Percentiles rank a stretch among this genome's conserved stretches.
These are phyloP conservation scores for Cryphonectria naterciae DNA, from an alignment of 2,329 filamentous ascomycete genomes.

Conservation along the genomic window DNA sequence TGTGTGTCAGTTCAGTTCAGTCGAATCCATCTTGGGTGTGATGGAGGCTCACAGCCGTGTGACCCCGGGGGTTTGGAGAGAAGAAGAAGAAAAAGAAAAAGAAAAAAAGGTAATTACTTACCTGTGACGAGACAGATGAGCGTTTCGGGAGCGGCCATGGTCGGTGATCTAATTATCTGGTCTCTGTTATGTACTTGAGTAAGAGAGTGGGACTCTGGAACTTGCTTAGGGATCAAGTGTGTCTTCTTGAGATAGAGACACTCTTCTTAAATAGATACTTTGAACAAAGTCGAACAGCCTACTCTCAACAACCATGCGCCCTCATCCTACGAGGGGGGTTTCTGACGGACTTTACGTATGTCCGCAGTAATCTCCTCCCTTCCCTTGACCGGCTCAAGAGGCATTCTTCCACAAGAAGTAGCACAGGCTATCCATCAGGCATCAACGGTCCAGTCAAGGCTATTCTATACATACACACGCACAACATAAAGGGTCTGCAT, in stretches of 20 bases:
- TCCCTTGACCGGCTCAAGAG: not conserved
- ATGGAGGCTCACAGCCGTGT: too few species aligned
- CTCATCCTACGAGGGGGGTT: not conserved
- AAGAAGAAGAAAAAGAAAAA: too few species aligned
- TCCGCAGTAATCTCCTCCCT: not conserved
- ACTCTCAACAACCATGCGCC: not conserved
- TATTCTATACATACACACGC: too few species aligned
- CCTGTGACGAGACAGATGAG: constrained; percentile 4
- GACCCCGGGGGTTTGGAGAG: not conserved
- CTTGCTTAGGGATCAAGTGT: too few species aligned
- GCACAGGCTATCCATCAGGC: not conserved
- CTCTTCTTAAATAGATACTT: too few species aligned
- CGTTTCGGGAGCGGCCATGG: not conserved
- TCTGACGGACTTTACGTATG: constrained; percentile 1
- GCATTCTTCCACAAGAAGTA: not conserved
- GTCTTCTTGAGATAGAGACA: too few species aligned
- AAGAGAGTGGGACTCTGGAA: too few species aligned
- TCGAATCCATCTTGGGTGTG: not conserved
- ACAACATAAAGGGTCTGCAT: not conserved
- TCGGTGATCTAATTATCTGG: not conserved
- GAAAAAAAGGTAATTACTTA: not conserved
- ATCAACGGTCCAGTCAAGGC: not conserved
- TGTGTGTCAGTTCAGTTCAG: not conserved
- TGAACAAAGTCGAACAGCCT: too few species aligned
- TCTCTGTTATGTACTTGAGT: too few species aligned